phyloP scores from a whole-genome alignment of 2,329 filamentous ascomycete species.

The Penicillium sp. region DNA sequence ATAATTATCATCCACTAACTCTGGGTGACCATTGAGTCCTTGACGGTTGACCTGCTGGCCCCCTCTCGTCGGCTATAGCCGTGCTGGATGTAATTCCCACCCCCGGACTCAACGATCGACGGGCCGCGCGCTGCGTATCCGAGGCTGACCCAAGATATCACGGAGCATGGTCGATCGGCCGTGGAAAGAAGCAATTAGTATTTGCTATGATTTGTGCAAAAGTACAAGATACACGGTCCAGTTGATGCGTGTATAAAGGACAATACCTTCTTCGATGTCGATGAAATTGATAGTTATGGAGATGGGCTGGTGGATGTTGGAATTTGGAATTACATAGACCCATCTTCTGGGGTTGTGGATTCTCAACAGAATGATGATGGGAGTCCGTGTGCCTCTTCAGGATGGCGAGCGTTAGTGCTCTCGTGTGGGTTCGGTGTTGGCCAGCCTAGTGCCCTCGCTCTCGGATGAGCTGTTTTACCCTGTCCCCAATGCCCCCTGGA shows the following conservation, averaged over 20 bases:
- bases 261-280: too few species aligned
- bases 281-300: too few species aligned
- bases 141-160: constrained; percentile 5
- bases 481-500: neutral
- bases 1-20: neutral
- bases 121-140: constrained; percentile 5
- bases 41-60: neutral
- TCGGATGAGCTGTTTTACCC: neutral
- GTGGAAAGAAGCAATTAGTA: neutral
- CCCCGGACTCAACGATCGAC: constrained; percentile 4
- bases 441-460: neutral
- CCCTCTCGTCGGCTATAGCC: constrained; percentile 2
- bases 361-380: neutral
- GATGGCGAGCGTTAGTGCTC: constrained; percentile 1
- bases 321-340: neutral
- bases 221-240: neutral
- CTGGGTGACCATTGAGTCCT: too few species aligned
- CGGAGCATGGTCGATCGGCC: neutral
- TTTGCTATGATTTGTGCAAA: neutral
- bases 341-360: neutral
- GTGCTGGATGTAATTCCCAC: constrained; percentile 1
- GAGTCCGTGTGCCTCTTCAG: constrained; percentile 1
- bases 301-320: too few species aligned
- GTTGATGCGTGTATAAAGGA: too few species aligned
- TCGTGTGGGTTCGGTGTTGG: neutral